A percentile compares a stretch with the other conserved stretches of the same genome.
Evolutionary conservation across 2,329 filamentous ascomycete genomes (phyloP).

Genomic region (Calonectria pauciramosa): DNA sequence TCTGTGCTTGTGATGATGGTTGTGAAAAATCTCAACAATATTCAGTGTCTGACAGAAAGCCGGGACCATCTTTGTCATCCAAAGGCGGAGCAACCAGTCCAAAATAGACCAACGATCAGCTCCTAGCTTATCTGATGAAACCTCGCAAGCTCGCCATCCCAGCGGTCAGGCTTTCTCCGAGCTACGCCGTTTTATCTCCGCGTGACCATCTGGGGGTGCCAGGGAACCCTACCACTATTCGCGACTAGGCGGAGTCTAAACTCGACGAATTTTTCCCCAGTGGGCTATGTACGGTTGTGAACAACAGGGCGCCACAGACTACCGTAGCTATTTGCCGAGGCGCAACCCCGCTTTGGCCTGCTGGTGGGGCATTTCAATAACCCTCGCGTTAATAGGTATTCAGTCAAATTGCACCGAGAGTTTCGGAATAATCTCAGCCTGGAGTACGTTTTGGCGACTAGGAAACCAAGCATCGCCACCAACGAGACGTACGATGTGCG

Average conservation of each 20-base stretch:
- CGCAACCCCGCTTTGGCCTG: neutral
- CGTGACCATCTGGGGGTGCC: conserved; percentile 33
- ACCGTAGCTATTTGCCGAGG: neutral
- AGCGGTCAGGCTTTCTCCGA: neutral
- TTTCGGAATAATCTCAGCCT: neutral
- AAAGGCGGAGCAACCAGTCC: neutral
- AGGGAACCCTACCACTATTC: conserved; percentile 37
- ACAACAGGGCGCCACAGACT: neutral
- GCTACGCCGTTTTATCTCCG: neutral
- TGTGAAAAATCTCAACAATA: neutral
- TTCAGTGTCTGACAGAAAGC: neutral
- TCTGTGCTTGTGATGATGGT: neutral
- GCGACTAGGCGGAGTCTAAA: neutral
- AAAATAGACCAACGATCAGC: neutral
- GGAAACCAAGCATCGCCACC: neutral
- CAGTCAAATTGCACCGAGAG: neutral
- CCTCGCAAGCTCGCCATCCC: neutral
- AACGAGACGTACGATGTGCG: too few relatives aligned
- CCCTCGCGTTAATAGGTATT: neutral
- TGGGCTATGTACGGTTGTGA: neutral
- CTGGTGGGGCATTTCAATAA: neutral
- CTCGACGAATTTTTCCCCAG: neutral
- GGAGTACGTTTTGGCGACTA: neutral
- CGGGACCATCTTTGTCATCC: neutral
- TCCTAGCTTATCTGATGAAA: neutral